phyloP scores from a whole-genome alignment of 441 rosid genomes.

The Populus tomentosa region DNA sequence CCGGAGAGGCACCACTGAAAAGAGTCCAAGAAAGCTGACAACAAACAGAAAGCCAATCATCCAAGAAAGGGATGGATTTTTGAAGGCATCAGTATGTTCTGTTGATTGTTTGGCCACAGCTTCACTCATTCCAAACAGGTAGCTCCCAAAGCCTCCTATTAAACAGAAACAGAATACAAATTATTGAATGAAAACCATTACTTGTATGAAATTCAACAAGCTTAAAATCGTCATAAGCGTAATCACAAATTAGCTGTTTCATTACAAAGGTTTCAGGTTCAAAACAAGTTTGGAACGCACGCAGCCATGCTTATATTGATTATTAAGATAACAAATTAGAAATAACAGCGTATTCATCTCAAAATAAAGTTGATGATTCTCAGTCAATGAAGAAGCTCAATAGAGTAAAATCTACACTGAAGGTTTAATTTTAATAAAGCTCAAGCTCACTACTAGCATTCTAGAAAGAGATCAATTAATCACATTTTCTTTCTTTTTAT shows the following conservation, averaged over 20 bases:
- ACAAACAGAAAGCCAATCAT: conserved; percentile 75
- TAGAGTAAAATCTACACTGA: background rate
- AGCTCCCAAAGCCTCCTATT: conserved; percentile 88
- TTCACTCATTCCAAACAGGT: conserved; percentile 80
- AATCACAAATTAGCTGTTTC: background rate
- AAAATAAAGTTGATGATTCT: background rate
- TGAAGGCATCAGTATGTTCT: conserved; percentile 37
- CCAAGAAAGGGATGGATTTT: conserved; percentile 70
- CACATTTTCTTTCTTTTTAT: background rate
- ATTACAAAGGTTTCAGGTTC: background rate
- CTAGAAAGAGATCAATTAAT: background rate
- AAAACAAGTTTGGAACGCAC: background rate
- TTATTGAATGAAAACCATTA: background rate
- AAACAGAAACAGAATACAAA: background rate
- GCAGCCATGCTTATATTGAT: background rate
- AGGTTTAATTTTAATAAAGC: background rate
- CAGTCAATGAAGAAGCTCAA: background rate
- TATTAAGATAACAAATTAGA: background rate
- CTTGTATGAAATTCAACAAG: background rate
- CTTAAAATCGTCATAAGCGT: background rate
- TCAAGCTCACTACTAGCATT: background rate
- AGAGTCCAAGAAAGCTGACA: conserved; percentile 93
- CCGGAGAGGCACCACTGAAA: conserved; percentile 79
- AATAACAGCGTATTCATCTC: background rate
- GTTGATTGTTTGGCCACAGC: conserved; percentile 49